phyloP scores from a whole-genome alignment of 75 land plant species.

The Pseudotsuga menziesii region DNA sequence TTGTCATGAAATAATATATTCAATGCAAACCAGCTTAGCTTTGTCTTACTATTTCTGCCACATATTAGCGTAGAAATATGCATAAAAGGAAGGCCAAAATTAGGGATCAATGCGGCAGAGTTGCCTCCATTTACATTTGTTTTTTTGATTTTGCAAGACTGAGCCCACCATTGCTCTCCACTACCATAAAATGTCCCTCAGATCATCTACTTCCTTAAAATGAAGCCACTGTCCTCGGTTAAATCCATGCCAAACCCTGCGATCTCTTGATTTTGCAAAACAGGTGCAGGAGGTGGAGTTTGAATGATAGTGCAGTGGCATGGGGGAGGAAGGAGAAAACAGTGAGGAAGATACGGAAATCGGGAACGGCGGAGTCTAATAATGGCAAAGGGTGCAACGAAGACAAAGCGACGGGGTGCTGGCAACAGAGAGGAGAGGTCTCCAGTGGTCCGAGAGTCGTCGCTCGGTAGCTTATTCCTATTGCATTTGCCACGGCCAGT shows the following conservation, averaged over 20 bases:
- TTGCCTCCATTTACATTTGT: conserved; percentile 13
- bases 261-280: no score
- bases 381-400: no score
- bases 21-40: neutral
- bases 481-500: no score
- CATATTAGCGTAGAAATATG: neutral
- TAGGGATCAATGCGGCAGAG: neutral
- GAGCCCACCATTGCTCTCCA: conserved; percentile 76
- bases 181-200: conserved; percentile 74
- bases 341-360: no score
- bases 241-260: conserved; percentile 23
- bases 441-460: no score
- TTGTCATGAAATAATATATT: neutral
- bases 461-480: no score
- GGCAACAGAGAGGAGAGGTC: no score
- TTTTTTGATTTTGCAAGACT: conserved; percentile 63
- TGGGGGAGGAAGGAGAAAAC: no score
- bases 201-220: conserved; percentile 36
- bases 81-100: neutral
- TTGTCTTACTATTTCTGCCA: neutral
- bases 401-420: no score
- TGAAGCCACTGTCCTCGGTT: conserved; percentile 43
- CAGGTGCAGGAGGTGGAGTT: no score
- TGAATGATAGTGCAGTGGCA: no score
- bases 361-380: no score